Base-by-base conservation (phyloP, 345 rosid species). In the Odontarrhena argentea region DNA sequence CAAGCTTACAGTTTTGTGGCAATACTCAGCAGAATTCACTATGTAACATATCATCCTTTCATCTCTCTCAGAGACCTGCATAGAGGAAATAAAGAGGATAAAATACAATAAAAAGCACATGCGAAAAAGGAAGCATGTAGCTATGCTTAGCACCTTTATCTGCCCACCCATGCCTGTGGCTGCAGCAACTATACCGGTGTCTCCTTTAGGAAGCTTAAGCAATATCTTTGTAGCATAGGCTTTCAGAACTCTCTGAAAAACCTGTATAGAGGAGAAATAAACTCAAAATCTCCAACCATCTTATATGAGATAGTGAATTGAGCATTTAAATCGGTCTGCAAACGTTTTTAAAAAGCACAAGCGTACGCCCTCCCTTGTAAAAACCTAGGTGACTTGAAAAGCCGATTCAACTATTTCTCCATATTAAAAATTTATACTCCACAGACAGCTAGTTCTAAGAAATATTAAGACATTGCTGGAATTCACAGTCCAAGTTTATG, bases 141-240 rank as follows among this genome's bases (percentile, higher is more conserved):
- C 45, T 28, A n/a, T 25, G 7, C 7, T 38, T 51, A 28, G 26
- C 67, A 94, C 99, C 96, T 88, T 94, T 83, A 94, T 94, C 77
- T 86, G 97, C 48, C 92, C 88, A 58, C 91, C 99, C 86, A 88
- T 87, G 63, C 99, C 97, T 7, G 99, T 94, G 50, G 99, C 99
- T 54, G 99, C 96, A 15, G 99, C 97, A 76, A 94, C 99, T 65
- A 94, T 84, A 56, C 99, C 99, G 5, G 85, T 71, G 56, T 96
- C 99, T 60, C 97, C 89, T 78, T 87, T 94, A 11, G 99, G 99
- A 63, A 94, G 85, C 78, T 85, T 94, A 41, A 75, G 78, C 82
- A 80, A 84, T 57, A 94, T 91, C 89, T 86, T 94, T 60, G 88
- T 69, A 32, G 92, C 97, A 69, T 94, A 94, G 14, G 95, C 96